These are phyloP conservation scores for Falciphora oryzae DNA, from an alignment of 2,329 filamentous ascomycete species.

Conservation along the genomic window DNA sequence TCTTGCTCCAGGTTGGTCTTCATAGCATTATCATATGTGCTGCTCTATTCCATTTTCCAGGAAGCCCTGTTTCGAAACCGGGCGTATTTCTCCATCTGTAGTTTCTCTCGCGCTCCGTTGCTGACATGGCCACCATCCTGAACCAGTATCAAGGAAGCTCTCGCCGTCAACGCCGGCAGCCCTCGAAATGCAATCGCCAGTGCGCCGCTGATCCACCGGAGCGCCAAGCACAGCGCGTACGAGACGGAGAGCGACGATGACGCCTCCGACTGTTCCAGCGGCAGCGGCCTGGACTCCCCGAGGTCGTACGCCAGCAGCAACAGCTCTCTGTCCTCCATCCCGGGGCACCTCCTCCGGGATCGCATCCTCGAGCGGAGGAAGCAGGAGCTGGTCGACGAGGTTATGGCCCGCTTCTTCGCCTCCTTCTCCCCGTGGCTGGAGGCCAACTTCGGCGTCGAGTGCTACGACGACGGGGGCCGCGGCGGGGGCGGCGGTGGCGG, in stretches of 20 bases:
- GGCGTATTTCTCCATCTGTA: no score
- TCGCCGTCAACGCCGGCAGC: background rate
- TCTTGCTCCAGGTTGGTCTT: background rate
- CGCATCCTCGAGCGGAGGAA: slow-evolving; percentile 13
- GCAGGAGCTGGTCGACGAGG: slow-evolving; percentile 20
- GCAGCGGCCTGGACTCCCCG: background rate
- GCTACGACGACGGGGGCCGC: slow-evolving; percentile 9
- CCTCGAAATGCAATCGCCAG: background rate
- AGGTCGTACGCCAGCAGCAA: background rate
- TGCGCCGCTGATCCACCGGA: background rate
- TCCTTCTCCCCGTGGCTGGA: slow-evolving; percentile 20
- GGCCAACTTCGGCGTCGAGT: slow-evolving; percentile 8
- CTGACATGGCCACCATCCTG: no score
- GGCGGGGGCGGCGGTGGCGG: background rate
- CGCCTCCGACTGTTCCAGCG: background rate
- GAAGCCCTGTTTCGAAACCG: no score
- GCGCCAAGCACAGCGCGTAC: background rate
- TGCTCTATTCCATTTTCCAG: no score
- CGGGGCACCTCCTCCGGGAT: background rate
- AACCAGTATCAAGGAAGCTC: no score
- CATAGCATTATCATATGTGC: no score
- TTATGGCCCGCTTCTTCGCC: slow-evolving; percentile 18
- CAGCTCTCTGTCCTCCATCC: background rate
- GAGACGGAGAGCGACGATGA: background rate
- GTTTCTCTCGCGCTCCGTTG: no score